Percentiles rank a stretch among this genome's conserved stretches.
These are phyloP conservation scores for Aspergillus leporis DNA, from an alignment of 495 filamentous ascomycete genomes.

Conservation along the genomic window DNA sequence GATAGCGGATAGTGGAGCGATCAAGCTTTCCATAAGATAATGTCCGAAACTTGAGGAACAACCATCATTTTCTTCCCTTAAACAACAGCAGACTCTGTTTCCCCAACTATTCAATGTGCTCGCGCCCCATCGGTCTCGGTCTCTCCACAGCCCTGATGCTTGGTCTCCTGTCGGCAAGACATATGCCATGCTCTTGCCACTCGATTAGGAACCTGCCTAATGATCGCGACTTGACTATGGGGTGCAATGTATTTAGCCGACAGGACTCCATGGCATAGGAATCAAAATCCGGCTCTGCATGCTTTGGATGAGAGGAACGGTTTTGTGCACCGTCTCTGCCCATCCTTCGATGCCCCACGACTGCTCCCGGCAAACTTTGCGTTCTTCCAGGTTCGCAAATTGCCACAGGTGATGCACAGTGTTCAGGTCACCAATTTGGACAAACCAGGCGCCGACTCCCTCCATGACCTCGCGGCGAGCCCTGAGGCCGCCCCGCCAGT, in stretches of 20 bases:
- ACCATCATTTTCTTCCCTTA: neutral
- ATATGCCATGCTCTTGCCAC: neutral
- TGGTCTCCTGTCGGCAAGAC: neutral
- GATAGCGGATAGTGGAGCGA: constrained; percentile 4
- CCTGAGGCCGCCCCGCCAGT: constrained; percentile 91
- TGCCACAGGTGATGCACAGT: constrained; percentile 99
- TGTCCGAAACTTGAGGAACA: neutral
- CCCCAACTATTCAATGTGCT: neutral
- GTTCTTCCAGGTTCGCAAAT: constrained; percentile 93
- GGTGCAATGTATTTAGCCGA: constrained; percentile 53
- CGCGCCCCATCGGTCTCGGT: neutral
- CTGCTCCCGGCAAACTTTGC: constrained; percentile 87
- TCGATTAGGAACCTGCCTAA: neutral
- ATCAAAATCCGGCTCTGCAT: constrained; percentile 95
- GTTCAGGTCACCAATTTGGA: constrained; percentile 96
- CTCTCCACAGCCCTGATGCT: neutral
- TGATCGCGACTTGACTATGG: constrained; percentile 4
- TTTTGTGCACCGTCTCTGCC: constrained; percentile 98
- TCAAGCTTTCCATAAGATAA: neutral
- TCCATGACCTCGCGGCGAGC: constrained; percentile 96
- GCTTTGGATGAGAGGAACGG: constrained; percentile 90
- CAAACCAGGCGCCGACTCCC: constrained; percentile 97
- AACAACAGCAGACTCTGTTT: neutral
- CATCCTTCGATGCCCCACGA: constrained; percentile 95
- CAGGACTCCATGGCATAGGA: constrained; percentile 94